phyloP scores from a whole-genome alignment of 1,284 basidiomycete species.

The Marasmius sp. region DNA sequence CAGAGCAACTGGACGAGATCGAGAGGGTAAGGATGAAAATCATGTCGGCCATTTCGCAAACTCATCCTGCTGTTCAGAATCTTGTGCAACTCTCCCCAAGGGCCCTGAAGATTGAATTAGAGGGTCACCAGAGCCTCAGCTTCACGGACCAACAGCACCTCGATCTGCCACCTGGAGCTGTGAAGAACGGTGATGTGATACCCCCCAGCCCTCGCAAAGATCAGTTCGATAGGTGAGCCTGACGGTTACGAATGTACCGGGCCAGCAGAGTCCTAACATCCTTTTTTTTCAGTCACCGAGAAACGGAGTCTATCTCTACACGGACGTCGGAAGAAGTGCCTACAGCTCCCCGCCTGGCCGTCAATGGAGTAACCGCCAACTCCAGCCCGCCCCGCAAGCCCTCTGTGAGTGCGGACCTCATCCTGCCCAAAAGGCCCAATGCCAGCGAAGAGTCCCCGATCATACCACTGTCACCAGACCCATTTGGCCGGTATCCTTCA shows the following conservation, averaged over 20 bases:
- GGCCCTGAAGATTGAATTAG: conserved; percentile 46
- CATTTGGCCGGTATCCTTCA: conserved; percentile 65
- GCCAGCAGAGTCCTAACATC: neutral
- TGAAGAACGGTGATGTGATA: conserved; percentile 31
- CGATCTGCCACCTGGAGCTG: conserved; percentile 24
- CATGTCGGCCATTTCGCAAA: neutral
- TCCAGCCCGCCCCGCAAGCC: conserved; percentile 22
- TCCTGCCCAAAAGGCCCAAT: conserved; percentile 16
- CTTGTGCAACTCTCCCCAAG: conserved; percentile 72
- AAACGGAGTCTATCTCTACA: neutral
- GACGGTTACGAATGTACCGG: neutral
- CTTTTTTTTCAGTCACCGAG: neutral
- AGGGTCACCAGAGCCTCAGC: conserved; percentile 39
- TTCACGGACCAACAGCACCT: conserved; percentile 30
- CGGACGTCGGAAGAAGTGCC: conserved; percentile 27
- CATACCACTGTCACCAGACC: conserved; percentile 77
- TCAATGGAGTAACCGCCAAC: conserved; percentile 67
- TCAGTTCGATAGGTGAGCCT: neutral
- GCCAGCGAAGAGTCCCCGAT: conserved; percentile 40
- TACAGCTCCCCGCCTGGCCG: conserved; percentile 56
- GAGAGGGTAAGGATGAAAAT: conserved; percentile 50
- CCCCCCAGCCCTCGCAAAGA: conserved; percentile 33
- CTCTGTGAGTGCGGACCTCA: conserved; percentile 10
- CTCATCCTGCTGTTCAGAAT: conserved; percentile 37
- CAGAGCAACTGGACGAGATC: conserved; percentile 70